Evolutionary conservation across 2,329 filamentous ascomycete species (phyloP), one percentile per base, ranked within the genome.

Genomic region (Amphichorda felina): DNA sequence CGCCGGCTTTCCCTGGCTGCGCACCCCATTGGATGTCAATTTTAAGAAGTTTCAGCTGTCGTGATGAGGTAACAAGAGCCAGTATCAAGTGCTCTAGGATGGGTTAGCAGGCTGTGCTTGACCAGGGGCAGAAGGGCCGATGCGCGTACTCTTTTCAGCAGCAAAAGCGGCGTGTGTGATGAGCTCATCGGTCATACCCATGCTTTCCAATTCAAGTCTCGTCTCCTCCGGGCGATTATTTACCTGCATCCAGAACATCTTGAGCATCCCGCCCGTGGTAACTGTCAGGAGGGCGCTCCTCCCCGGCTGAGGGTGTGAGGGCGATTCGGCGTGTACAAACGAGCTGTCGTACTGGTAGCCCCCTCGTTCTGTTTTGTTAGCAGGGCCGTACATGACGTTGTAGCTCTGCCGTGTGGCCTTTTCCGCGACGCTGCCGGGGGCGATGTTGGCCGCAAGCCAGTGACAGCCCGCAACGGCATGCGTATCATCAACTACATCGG

Each of bases 391-490:
- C 33, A 67, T 50, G 33, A 67, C 49, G 42, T 67, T 63, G 44
- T 64, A 66, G 4, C 51, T 50, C 59, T 68, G 37, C 24, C 28
- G 15, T 5, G 30, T 15, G 10, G 34, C 17, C 40, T 30, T 19
- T 10, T 30, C 40, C 11, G 33, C 10, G 31, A 32, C 25, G 22
- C 33, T 11, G 9, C 17, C 2, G 22, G 9, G 7, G 4, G 31
- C 13, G 5, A 8, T 17, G 35, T 45, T 33, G 44, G 60, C 60
- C n/a, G 68, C 64, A 37, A 96, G 64, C 91, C 91, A 98, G 57
- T 85, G 82, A 53, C 86, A 72, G 4, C 89, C 91, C 6, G 93
- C 84, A 5, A 94, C 66, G 34, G 79, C 74, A 44, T 82, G 76
- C 26, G 84, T 65, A 51, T 94, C 85, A 47, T 87, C 82, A 36